Conservation (phyloP, 305 asterid species). For the Fraxinus sp. region DNA sequence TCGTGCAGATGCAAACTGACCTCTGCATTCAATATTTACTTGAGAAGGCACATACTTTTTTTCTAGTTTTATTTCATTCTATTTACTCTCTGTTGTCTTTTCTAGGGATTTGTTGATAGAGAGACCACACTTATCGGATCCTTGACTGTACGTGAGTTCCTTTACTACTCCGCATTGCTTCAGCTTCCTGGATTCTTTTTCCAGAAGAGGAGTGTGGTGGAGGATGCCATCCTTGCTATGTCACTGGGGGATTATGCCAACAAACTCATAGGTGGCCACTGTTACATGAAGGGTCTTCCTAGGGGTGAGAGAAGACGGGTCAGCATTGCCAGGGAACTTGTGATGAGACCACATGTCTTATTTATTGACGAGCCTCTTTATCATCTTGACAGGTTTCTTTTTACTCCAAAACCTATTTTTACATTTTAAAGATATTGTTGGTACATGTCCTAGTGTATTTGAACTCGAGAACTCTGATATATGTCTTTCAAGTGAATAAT, state of each 20-base stretch:
- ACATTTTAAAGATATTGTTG: not conserved
- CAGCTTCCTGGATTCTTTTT: conserved; percentile 83
- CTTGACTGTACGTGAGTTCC: conserved; percentile 93
- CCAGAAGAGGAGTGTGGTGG: conserved; percentile 72
- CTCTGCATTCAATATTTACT: not conserved
- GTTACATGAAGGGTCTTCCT: conserved; percentile 87
- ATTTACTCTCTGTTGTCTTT: conserved; percentile 9
- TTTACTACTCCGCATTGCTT: conserved; percentile 83
- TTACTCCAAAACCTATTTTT: conserved; percentile 3
- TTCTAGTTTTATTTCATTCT: not conserved
- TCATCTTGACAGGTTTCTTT: conserved; percentile 89
- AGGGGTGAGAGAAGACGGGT: conserved; percentile 95
- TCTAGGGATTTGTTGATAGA: conserved; percentile 88
- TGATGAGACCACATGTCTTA: conserved; percentile 82
- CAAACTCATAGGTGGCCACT: conserved; percentile 94
- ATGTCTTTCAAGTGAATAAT: not conserved
- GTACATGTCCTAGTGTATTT: not conserved
- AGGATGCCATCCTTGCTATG: conserved; percentile 92
- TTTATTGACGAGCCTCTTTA: conserved; percentile 98
- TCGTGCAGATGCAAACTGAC: conserved; percentile 8
- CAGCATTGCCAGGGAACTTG: conserved; percentile 95
- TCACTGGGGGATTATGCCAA: conserved; percentile 83
- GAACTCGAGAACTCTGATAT: not conserved
- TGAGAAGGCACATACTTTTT: not conserved
- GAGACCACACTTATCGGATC: conserved; percentile 89